Evolutionary conservation across 192 early-diverging fungal genomes (phyloP).

Genomic region (Chytriomyces confervae): DNA sequence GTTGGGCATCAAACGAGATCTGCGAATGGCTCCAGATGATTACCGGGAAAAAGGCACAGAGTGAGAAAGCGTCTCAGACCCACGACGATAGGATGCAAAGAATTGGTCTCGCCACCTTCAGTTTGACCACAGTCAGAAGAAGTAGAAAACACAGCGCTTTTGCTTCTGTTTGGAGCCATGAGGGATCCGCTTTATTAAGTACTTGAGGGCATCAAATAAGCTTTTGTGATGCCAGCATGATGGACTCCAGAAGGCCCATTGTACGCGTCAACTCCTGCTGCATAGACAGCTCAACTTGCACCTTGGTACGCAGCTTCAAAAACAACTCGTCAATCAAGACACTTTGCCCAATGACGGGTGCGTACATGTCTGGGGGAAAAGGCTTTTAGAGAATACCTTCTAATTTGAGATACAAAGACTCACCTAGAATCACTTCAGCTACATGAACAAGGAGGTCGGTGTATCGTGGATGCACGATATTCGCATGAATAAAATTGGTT

Average conservation of each 20-base stretch:
- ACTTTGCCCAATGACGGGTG: slow-evolving; percentile 78
- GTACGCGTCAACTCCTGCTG: slow-evolving; percentile 80
- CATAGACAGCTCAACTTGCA: slow-evolving; percentile 76
- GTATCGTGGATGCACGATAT: slow-evolving; percentile 84
- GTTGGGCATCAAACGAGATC: too few relatives aligned
- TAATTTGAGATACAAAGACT: slow-evolving; percentile 4
- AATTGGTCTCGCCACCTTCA: too few relatives aligned
- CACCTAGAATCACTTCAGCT: slow-evolving; percentile 74
- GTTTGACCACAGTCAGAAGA: too few relatives aligned
- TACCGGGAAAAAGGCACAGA: too few relatives aligned
- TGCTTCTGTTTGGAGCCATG: neutral
- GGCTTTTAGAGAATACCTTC: slow-evolving; percentile 5
- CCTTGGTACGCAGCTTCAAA: slow-evolving; percentile 68
- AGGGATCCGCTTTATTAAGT: too few relatives aligned
- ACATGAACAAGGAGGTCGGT: slow-evolving; percentile 80
- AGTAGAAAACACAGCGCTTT: neutral
- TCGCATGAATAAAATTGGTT: slow-evolving; percentile 77
- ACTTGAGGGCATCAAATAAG: neutral
- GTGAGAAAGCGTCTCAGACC: too few relatives aligned
- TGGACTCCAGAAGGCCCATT: slow-evolving; percentile 77
- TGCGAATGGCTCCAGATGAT: too few relatives aligned
- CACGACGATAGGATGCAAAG: too few relatives aligned
- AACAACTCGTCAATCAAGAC: slow-evolving; percentile 81
- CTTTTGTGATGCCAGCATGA: slow-evolving; percentile 25
- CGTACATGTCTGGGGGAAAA: slow-evolving; percentile 75